phyloP scores from a whole-genome alignment of 2,329 filamentous ascomycete species.

The Sarocladium brachiariae region DNA sequence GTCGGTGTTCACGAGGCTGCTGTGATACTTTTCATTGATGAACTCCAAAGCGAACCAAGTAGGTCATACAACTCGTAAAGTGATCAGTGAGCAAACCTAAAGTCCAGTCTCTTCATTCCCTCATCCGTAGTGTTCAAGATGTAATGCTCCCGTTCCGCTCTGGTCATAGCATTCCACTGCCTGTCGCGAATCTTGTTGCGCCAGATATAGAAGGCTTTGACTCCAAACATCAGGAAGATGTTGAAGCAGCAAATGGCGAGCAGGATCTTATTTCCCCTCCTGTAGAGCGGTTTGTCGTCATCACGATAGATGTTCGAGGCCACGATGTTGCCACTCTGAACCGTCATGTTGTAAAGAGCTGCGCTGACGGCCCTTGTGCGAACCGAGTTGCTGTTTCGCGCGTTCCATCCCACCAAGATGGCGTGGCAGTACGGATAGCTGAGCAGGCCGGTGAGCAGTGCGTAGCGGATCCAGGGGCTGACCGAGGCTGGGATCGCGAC shows the following conservation, averaged over 20 bases:
- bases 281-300: constrained; percentile 47
- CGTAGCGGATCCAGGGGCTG: constrained; percentile 24
- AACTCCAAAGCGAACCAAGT: too few relatives aligned
- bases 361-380: constrained; percentile 55
- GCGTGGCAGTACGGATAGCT: constrained; percentile 34
- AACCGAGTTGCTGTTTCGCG: constrained; percentile 55
- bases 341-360: constrained; percentile 53
- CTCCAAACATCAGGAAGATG: constrained; percentile 35
- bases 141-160: constrained; percentile 41
- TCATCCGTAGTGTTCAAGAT: constrained; percentile 42
- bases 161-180: constrained; percentile 35
- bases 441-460: constrained; percentile 26
- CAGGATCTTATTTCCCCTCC: constrained; percentile 41
- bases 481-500: constrained; percentile 26
- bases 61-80: too few relatives aligned
- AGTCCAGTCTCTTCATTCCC: constrained; percentile 48
- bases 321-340: constrained; percentile 37
- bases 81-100: constrained; percentile 36
- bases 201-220: constrained; percentile 41
- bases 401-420: constrained; percentile 48
- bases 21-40: too few relatives aligned
- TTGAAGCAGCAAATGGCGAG: constrained; percentile 41
- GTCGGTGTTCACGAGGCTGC: too few relatives aligned
- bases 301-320: constrained; percentile 34
- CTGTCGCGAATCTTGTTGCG: constrained; percentile 36